Base-by-base conservation (phyloP, 208 protist genomes). In the Acanthamoeba castellanii region DNA sequence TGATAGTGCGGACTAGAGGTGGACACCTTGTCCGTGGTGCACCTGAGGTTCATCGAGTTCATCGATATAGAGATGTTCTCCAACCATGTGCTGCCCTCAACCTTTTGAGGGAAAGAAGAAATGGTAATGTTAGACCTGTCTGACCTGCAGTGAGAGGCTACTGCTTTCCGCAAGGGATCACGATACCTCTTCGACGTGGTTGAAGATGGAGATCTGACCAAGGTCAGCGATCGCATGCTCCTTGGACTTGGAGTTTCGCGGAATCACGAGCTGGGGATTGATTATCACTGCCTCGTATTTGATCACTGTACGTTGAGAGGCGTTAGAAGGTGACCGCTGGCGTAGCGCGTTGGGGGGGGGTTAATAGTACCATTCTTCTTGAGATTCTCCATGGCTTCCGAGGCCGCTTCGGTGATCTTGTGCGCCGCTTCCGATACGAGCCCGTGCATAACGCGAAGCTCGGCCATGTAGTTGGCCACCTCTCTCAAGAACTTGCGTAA, bases 141-240 rank as follows among this genome's bases (percentile, higher is more conserved):
- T 27, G 32, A 18, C 34, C 3, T 3, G 59, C 25, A 13, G 18
- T 66, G 18, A 66, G 59, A 30, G 59, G 25, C 18, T 16, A n/a
- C 22, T 11, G 9, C 59, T 27, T 25, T 22, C 25, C 25, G 22
- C 18, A 66, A n/a, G 59, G 25, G 8, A 11, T 0, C 59, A 22
- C 37, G 37, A 42, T 90, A 90, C 84, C 84, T 57, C 34, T 66
- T 92, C 59, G 9, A 92, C 7, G 13, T 92, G 85, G 42, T 94
- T 94, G 55, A 82, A 76, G 68, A 94, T 94, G 18, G 70, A 94
- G 30, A 94, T 94, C 42, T 94, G 90, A 20, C 90, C 90, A 3
- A 94, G 50, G 30, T 94, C 90, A 30, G 70, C 61, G 55, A 94
- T 94, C 27, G 66, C 90, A 27, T 47, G 32, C 8, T 94, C 90